These are phyloP conservation scores for Saccharomycopsis fermentans DNA, from an alignment of 805 yeast species.

Conservation along the genomic window DNA sequence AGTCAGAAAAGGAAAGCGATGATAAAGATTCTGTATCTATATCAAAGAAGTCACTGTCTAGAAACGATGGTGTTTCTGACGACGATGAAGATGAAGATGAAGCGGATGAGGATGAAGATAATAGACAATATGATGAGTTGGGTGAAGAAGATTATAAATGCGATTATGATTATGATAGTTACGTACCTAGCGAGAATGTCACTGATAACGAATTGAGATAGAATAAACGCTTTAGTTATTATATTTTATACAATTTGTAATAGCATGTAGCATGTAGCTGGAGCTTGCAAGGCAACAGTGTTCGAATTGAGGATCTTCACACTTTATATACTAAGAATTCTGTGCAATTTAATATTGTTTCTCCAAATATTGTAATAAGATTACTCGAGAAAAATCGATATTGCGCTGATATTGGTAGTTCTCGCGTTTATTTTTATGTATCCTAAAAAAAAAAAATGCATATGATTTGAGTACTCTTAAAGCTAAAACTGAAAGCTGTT, in stretches of 20 bases:
- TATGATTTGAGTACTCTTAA: no score
- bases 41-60: background rate
- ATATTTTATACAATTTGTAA: background rate
- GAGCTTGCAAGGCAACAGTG: background rate
- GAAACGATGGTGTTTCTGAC: conserved; percentile 8
- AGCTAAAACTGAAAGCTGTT: no score
- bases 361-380: no score
- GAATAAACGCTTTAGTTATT: background rate
- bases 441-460: no score
- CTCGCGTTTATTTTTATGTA: no score
- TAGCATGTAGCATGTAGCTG: background rate
- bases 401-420: no score
- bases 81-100: conserved; percentile 18
- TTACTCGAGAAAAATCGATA: no score
- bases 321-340: no score
- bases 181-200: conserved; percentile 19
- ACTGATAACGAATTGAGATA: conserved; percentile 15
- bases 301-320: no score
- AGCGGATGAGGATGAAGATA: conserved; percentile 12
- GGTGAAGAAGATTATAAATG: conserved; percentile 18
- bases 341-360: no score
- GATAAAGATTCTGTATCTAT: background rate
- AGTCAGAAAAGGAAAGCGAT: background rate
- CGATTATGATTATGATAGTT: conserved; percentile 18
- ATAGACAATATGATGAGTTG: conserved; percentile 17